Percentiles rank a stretch among this genome's conserved stretches.
phyloP scores from a whole-genome alignment of 2,329 filamentous ascomycete genomes.

The Penicillium sp. region DNA sequence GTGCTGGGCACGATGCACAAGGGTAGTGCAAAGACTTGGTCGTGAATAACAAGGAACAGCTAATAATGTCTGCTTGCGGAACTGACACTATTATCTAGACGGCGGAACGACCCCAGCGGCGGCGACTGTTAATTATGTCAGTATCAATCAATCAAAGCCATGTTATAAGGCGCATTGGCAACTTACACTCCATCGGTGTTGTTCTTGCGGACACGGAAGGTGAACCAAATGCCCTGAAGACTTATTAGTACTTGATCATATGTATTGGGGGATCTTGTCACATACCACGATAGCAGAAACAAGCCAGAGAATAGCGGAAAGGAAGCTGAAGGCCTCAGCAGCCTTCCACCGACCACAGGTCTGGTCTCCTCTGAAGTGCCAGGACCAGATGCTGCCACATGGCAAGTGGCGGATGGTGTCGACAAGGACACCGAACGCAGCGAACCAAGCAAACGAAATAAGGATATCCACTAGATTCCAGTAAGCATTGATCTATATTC shows the following conservation, averaged over 20 bases:
- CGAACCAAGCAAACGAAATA: constrained; percentile 68
- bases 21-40: too few relatives aligned
- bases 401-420: constrained; percentile 51
- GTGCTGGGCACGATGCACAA: background rate
- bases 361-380: constrained; percentile 52
- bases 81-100: background rate
- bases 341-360: constrained; percentile 69
- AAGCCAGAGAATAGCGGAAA: constrained; percentile 70
- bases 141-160: background rate
- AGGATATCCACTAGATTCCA: constrained; percentile 58
- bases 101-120: constrained; percentile 20
- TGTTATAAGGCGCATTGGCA: background rate
- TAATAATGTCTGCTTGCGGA: background rate
- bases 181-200: constrained; percentile 24
- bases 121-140: constrained; percentile 1
- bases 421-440: constrained; percentile 64
- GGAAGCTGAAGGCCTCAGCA: constrained; percentile 67
- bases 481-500: constrained; percentile 3
- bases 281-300: constrained; percentile 57
- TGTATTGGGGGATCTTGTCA: constrained; percentile 3
- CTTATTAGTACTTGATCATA: constrained; percentile 7
- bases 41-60: background rate
- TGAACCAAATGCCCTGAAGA: constrained; percentile 36
- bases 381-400: constrained; percentile 60
- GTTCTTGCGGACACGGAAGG: constrained; percentile 27